Percentiles rank a stretch among this genome's conserved stretches.
phyloP scores from a whole-genome alignment of 352 stramenopile species.

The Peronospora belbahrii region DNA sequence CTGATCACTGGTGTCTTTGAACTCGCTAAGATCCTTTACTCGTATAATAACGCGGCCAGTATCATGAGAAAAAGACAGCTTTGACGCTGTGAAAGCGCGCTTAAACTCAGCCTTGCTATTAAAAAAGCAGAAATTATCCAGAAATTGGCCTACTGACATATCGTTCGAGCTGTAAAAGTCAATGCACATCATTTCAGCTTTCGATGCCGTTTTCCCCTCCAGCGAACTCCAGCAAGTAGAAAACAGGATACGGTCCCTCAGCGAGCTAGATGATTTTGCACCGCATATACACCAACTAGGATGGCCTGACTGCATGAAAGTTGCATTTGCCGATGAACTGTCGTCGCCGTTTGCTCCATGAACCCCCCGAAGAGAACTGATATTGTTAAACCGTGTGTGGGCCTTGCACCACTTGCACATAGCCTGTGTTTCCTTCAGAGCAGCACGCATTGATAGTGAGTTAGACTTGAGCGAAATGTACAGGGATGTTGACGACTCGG shows the following conservation, averaged over 20 bases:
- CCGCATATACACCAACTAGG: slow-evolving; percentile 53
- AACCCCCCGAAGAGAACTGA: slow-evolving; percentile 61
- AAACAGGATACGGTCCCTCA: slow-evolving; percentile 72
- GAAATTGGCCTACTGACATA: slow-evolving; percentile 75
- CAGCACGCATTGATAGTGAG: slow-evolving; percentile 75
- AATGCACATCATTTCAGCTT: slow-evolving; percentile 85
- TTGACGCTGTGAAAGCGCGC: slow-evolving; percentile 65
- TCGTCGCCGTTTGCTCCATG: slow-evolving; percentile 17
- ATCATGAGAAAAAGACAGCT: slow-evolving; percentile 80
- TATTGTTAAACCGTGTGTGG: slow-evolving; percentile 77
- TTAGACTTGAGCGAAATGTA: slow-evolving; percentile 84
- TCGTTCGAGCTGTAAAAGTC: slow-evolving; percentile 83
- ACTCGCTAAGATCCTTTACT: slow-evolving; percentile 62
- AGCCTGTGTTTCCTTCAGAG: slow-evolving; percentile 67
- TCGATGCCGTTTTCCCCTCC: slow-evolving; percentile 64
- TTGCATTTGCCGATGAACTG: slow-evolving; percentile 7
- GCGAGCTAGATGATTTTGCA: slow-evolving; percentile 40
- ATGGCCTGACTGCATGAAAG: slow-evolving; percentile 26
- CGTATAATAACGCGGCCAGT: slow-evolving; percentile 60
- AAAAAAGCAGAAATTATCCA: slow-evolving; percentile 74
- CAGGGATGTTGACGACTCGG: slow-evolving; percentile 68
- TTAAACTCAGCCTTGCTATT: slow-evolving; percentile 69
- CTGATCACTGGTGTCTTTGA: slow-evolving; percentile 54
- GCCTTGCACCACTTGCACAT: slow-evolving; percentile 85
- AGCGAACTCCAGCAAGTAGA: slow-evolving; percentile 82